Evolutionary conservation across 768 basidiomycete species (phyloP).

Genomic region (Naematelia aurantialba): DNA sequence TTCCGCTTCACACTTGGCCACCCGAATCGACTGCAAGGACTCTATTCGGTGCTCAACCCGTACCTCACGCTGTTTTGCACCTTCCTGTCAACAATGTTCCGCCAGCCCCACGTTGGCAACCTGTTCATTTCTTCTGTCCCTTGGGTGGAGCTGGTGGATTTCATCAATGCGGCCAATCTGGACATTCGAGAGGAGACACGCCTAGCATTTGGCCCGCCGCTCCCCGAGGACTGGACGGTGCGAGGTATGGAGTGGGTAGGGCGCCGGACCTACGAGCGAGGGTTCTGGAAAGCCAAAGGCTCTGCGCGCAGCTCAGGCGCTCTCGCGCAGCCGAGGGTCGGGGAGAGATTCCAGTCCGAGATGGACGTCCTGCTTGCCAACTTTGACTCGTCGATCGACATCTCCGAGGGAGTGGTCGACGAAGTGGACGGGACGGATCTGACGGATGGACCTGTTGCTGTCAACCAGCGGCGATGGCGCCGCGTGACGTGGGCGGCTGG

Average conservation of each 20-base stretch:
- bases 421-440: slow-evolving; percentile 56
- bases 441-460: slow-evolving; percentile 52
- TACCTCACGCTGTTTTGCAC: slow-evolving; percentile 84
- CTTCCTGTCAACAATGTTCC: slow-evolving; percentile 74
- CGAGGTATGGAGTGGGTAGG: slow-evolving; percentile 97
- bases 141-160: slow-evolving; percentile 68
- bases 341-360: slow-evolving; percentile 55
- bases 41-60: slow-evolving; percentile 64
- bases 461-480: slow-evolving; percentile 63
- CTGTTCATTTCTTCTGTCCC: slow-evolving; percentile 75
- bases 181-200: slow-evolving; percentile 48
- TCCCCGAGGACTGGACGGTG: slow-evolving; percentile 92
- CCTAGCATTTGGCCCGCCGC: slow-evolving; percentile 66
- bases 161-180: slow-evolving; percentile 51
- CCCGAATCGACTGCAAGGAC: slow-evolving; percentile 55
- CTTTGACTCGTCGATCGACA: slow-evolving; percentile 53
- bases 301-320: slow-evolving; percentile 29
- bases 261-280: slow-evolving; percentile 81
- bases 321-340: slow-evolving; percentile 42
- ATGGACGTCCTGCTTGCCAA: slow-evolving; percentile 70
- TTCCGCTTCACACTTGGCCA: slow-evolving; percentile 66
- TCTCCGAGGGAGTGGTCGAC: slow-evolving; percentile 74
- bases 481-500: slow-evolving; percentile 68
- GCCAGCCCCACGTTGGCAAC: slow-evolving; percentile 60
- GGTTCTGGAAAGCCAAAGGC: slow-evolving; percentile 75